A percentile compares a stretch with the other conserved stretches of the same genome.
Evolutionary conservation across 2,329 filamentous ascomycete species (phyloP).

Genomic region (Teratosphaeria gauchensis): DNA sequence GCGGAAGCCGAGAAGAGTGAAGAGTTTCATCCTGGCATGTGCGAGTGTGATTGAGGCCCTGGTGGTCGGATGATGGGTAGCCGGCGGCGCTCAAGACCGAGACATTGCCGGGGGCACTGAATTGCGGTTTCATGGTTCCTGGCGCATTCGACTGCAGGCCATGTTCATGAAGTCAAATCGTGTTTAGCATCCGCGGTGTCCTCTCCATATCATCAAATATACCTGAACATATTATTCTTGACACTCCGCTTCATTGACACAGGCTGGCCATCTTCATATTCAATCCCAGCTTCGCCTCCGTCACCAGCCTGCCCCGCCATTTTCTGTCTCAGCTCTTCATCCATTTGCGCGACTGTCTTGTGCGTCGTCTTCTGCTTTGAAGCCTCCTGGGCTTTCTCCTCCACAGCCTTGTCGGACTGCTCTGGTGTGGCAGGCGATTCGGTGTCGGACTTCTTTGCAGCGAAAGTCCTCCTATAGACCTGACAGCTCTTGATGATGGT

Average conservation of each 20-base stretch:
- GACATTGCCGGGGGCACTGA: too few relatives aligned
- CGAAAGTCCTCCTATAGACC: neutral
- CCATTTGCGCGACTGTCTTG: conserved; percentile 54
- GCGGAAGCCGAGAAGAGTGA: neutral
- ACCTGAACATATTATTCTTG: conserved; percentile 67
- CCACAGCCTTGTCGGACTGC: neutral
- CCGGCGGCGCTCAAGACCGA: neutral
- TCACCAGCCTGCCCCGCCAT: conserved; percentile 60
- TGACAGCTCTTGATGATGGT: neutral
- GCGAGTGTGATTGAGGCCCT: neutral
- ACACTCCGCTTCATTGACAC: conserved; percentile 65
- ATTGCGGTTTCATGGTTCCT: neutral
- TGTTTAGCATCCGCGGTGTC: neutral
- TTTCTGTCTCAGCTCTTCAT: conserved; percentile 56
- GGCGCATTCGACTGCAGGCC: neutral
- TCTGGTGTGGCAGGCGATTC: neutral
- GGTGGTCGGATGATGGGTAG: neutral
- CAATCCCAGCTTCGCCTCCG: conserved; percentile 60
- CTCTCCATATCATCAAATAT: conserved; percentile 40
- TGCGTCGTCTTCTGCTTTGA: conserved; percentile 8
- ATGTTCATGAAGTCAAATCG: too few relatives aligned
- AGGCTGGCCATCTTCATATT: conserved; percentile 65
- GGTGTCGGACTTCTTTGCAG: neutral
- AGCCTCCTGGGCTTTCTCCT: conserved; percentile 8
- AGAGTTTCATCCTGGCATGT: neutral